Evolutionary conservation across 1,284 basidiomycete genomes (phyloP).

Genomic region (Golubevia sp.): DNA sequence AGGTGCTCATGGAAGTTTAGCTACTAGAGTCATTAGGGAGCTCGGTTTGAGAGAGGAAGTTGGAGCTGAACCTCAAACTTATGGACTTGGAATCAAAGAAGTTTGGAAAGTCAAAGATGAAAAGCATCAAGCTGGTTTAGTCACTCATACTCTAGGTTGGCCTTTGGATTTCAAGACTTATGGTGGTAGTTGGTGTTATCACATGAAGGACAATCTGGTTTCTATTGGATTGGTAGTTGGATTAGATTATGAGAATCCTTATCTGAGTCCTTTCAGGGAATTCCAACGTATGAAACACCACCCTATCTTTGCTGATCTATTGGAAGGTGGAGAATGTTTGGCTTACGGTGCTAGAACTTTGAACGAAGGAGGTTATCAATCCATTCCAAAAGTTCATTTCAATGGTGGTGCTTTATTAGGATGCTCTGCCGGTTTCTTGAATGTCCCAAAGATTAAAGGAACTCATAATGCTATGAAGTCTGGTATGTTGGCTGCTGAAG

Average conservation of each 20-base stretch:
- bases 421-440: constrained; percentile 91
- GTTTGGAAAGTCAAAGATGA: constrained; percentile 87
- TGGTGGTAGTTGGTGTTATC: constrained; percentile 92
- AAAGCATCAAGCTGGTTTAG: constrained; percentile 79
- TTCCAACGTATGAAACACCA: constrained; percentile 98
- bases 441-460: constrained; percentile 98
- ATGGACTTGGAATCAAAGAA: constrained; percentile 95
- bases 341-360: constrained; percentile 90
- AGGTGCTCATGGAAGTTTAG: constrained; percentile 89
- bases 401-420: constrained; percentile 94
- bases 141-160: constrained; percentile 94
- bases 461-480: constrained; percentile 99
- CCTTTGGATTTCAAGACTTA: constrained; percentile 85
- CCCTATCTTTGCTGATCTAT: constrained; percentile 81
- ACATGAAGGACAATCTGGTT: constrained; percentile 91
- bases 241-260: constrained; percentile 93
- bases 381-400: constrained; percentile 87
- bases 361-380: constrained; percentile 94
- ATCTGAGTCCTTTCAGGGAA: constrained; percentile 88
- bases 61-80: constrained; percentile 85
- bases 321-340: constrained; percentile 77
- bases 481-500: constrained; percentile 93
- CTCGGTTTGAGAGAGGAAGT: constrained; percentile 75
- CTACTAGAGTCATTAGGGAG: constrained; percentile 78
- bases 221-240: constrained; percentile 90